Percentiles rank a stretch among this genome's conserved stretches.
Conservation (phyloP, 495 filamentous ascomycete species). For the Penicillium silybi region DNA sequence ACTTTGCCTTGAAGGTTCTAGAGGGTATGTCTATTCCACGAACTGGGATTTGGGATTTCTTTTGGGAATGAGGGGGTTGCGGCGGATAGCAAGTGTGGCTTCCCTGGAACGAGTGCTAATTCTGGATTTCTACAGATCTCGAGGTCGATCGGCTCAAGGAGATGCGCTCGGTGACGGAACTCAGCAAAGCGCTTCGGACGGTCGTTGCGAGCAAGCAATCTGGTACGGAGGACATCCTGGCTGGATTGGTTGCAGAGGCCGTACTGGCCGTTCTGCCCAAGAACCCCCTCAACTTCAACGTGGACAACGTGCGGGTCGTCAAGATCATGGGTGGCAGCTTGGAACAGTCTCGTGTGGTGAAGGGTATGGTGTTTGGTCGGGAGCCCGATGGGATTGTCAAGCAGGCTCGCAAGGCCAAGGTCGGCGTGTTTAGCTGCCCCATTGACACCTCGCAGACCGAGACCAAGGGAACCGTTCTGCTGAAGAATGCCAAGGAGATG, state of each 20-base stretch:
- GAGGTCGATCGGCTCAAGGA: conserved; percentile 88
- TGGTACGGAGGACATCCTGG: conserved; percentile 84
- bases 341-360: conserved; percentile 89
- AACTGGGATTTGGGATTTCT: background rate
- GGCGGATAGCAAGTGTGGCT: background rate
- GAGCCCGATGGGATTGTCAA: conserved; percentile 88
- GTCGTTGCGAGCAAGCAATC: conserved; percentile 96
- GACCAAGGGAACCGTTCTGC: conserved; percentile 98
- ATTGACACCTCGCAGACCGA: conserved; percentile 96
- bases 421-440: conserved; percentile 93
- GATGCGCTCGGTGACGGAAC: conserved; percentile 69
- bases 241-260: conserved; percentile 84
- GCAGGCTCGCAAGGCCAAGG: conserved; percentile 88
- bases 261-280: conserved; percentile 93
- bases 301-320: conserved; percentile 97
- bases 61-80: background rate
- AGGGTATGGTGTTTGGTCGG: conserved; percentile 96
- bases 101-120: background rate
- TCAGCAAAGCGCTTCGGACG: conserved; percentile 93
- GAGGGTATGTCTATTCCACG: conserved; percentile 53
- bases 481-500: conserved; percentile 98
- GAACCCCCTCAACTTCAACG: conserved; percentile 98
- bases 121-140: conserved; percentile 53
- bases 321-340: conserved; percentile 99
- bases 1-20: conserved; percentile 76